Evolutionary conservation across 148 eudicot species (phyloP), one percentile per base, ranked within the genome.

Genomic region (Vaccinium darrowii): DNA sequence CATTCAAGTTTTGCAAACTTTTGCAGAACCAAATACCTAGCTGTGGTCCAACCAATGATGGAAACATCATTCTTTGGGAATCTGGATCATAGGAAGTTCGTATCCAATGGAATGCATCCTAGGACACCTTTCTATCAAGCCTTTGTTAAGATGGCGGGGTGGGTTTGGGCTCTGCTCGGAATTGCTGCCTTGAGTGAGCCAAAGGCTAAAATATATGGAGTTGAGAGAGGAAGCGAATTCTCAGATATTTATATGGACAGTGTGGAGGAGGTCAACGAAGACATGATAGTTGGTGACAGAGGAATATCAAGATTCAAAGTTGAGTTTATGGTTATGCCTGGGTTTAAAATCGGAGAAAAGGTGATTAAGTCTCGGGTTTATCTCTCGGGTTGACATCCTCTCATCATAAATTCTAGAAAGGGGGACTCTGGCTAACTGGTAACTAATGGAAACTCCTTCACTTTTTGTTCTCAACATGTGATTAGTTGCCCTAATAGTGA

Each of bases 301-400:
- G 81, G 84, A 39, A 78, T 84, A 49, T 78, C 79, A 79, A 86
- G 86, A 43, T 86, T 56, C 27, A 83, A 82, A 85, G 93, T 92
- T 83, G 89, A 91, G 89, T 89, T 91, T 49, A 91, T 91, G 93
- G 83, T 91, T 62, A 89, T 89, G 89, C 94, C 94, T 51, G 94
- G 94, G 12, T 92, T 92, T 86, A 86, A 50, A 84, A 52, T 88
- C 21, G 93, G 92, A 36, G 73, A 86, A 16, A 63, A 11, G n/a
- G 21, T 92, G 65, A 76, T 92, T 18, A 87, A 79, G 79, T 84
- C 91, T 84, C 90, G 75, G 65, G 94, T 91, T 67, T 92, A 90
- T 81, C 80, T 88, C 57, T 88, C 92, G 12, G 47, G 53, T 19
- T 57, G 51, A 54, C 83, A 63, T 27, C 51, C 63, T 75, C n/a